phyloP scores from a whole-genome alignment of 2,329 filamentous ascomycete species.

The Aspergillus sp. region DNA sequence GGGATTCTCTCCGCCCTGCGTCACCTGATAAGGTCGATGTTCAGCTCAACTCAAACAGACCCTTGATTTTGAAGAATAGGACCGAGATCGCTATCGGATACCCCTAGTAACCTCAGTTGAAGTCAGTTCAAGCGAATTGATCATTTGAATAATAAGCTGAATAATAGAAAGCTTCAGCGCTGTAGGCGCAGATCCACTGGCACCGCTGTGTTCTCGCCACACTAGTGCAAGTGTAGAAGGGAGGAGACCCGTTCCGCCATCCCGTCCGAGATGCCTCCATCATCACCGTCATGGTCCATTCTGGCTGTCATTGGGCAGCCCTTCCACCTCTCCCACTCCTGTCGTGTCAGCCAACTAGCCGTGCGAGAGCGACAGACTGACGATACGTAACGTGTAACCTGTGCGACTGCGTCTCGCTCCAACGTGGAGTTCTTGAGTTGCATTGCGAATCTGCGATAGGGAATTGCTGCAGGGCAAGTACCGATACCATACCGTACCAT shows the following conservation, averaged over 20 bases:
- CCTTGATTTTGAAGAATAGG: neutral
- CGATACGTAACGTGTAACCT: neutral
- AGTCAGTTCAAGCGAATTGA: too few species aligned
- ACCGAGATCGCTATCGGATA: neutral
- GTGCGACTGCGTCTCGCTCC: neutral
- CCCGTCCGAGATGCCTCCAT: neutral
- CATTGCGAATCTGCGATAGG: neutral
- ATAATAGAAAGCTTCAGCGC: too few species aligned
- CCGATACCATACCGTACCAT: constrained; percentile 8
- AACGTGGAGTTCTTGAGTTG: neutral
- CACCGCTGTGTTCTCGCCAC: neutral
- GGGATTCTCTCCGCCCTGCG: constrained; percentile 20
- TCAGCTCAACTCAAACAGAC: neutral
- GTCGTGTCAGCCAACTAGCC: constrained; percentile 1
- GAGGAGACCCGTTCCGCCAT: constrained; percentile 16
- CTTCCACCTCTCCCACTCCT: neutral
- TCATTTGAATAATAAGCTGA: too few species aligned
- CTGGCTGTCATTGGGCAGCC: neutral
- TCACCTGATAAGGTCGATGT: neutral
- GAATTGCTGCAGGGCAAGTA: neutral
- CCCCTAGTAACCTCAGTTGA: neutral
- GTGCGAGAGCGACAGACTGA: neutral
- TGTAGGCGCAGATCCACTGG: neutral
- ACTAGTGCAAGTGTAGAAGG: neutral
- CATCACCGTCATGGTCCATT: neutral